Conservation (phyloP, 306 rosid species). For the Rosa rugosa region DNA sequence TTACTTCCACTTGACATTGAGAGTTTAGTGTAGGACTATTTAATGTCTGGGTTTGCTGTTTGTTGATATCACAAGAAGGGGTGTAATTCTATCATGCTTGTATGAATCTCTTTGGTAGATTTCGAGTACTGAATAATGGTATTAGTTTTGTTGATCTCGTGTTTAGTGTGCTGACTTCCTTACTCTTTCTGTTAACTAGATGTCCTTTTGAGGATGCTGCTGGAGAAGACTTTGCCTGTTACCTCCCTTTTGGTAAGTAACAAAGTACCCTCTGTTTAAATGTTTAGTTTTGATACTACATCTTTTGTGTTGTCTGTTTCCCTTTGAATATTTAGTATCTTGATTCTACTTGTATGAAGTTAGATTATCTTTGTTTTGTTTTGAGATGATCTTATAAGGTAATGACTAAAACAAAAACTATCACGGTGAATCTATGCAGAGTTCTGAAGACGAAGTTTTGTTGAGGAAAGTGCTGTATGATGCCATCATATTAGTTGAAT, state of each 20-base stretch:
- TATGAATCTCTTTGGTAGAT: neutral
- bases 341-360: neutral
- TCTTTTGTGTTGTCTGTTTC: conserved; percentile 3
- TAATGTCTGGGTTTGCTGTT: neutral
- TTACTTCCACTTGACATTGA: neutral
- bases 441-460: conserved; percentile 56
- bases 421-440: conserved; percentile 44
- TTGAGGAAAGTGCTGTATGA: conserved; percentile 67
- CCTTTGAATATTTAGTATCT: neutral
- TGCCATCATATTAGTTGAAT: conserved; percentile 68
- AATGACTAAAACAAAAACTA: neutral
- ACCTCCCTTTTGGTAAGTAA: conserved; percentile 55
- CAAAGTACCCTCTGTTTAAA: neutral
- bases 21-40: too few relatives aligned
- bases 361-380: conserved; percentile 12
- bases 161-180: conserved; percentile 27
- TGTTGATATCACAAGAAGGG: neutral
- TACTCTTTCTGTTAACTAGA: conserved; percentile 46
- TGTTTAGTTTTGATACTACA: neutral
- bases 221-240: conserved; percentile 59
- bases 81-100: neutral
- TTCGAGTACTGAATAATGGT: conserved; percentile 9
- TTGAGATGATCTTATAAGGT: conserved; percentile 14
- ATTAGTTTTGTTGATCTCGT: conserved; percentile 13
- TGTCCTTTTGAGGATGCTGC: conserved; percentile 54